phyloP scores from a whole-genome alignment of 805 yeast species.

The Brettanomyces anomalus region DNA sequence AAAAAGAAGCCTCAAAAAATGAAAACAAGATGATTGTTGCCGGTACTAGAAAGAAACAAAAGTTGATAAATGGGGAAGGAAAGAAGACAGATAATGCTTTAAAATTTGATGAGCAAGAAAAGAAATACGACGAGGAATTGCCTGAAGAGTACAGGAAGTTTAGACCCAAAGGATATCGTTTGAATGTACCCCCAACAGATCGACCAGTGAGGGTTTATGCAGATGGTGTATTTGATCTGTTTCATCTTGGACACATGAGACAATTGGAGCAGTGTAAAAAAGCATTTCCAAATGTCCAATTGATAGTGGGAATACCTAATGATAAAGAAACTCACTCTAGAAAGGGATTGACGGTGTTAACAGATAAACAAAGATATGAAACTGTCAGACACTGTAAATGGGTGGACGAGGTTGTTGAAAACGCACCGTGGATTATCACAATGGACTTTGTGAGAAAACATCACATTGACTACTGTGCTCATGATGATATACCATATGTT shows the following conservation, averaged over 20 bases:
- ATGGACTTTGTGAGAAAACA: constrained; percentile 72
- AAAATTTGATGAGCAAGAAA: constrained; percentile 35
- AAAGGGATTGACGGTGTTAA: constrained; percentile 87
- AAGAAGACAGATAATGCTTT: constrained; percentile 20
- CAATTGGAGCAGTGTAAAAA: constrained; percentile 96
- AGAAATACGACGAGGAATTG: constrained; percentile 49
- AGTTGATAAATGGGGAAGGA: constrained; percentile 13
- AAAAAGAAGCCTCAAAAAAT: constrained; percentile 5
- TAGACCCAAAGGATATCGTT: constrained; percentile 69
- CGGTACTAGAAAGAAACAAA: constrained; percentile 5
- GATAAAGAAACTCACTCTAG: constrained; percentile 86
- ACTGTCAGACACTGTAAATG: constrained; percentile 89
- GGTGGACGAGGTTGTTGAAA: constrained; percentile 94
- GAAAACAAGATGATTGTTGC: constrained; percentile 13
- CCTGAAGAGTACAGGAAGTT: constrained; percentile 67
- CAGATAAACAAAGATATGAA: constrained; percentile 82
- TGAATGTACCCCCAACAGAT: constrained; percentile 77
- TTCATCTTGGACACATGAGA: constrained; percentile 96
- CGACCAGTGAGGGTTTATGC: constrained; percentile 93
- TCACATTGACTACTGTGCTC: constrained; percentile 92
- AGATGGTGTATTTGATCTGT: constrained; percentile 95
- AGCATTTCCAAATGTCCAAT: constrained; percentile 71
- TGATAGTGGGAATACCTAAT: constrained; percentile 88
- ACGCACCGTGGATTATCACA: constrained; percentile 94
- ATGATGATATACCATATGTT: constrained; percentile 93